Conservation (phyloP, 352 stramenopile species). For the Globisporangium megalacanthum region DNA sequence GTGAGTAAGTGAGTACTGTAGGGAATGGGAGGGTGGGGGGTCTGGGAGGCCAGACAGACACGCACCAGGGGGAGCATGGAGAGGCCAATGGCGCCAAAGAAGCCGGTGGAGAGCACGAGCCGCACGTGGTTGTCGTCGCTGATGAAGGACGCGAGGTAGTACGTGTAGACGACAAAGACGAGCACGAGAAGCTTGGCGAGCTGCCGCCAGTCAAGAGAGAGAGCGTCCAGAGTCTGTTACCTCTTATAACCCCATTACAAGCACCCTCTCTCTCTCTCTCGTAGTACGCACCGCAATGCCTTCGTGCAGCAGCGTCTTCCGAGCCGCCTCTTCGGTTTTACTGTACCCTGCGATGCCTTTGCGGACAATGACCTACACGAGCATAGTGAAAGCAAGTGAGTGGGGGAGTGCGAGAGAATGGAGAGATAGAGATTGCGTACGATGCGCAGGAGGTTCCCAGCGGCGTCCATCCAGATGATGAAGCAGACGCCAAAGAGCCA, state of each 20-base stretch:
- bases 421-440: constrained; percentile 13
- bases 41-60: too few species aligned
- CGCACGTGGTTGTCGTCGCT: constrained; percentile 43
- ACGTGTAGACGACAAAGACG: constrained; percentile 69
- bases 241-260: background rate
- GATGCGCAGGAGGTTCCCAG: constrained; percentile 50
- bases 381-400: background rate
- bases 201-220: constrained; percentile 5
- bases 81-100: constrained; percentile 61
- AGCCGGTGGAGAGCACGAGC: constrained; percentile 57
- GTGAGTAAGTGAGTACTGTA: background rate
- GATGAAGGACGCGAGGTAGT: constrained; percentile 53
- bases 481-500: constrained; percentile 68
- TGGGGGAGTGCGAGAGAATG: too few species aligned
- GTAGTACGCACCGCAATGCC: constrained; percentile 37
- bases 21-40: too few species aligned
- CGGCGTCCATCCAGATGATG: constrained; percentile 72
- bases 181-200: constrained; percentile 67
- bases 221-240: background rate
- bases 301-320: constrained; percentile 63
- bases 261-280: background rate
- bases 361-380: constrained; percentile 41
- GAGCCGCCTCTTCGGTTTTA: constrained; percentile 47
- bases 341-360: constrained; percentile 58
- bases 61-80: constrained; percentile 49